Evolutionary conservation across 345 rosid genomes (phyloP), one percentile per base, ranked within the genome.

Genomic region (Pistacia vera): DNA sequence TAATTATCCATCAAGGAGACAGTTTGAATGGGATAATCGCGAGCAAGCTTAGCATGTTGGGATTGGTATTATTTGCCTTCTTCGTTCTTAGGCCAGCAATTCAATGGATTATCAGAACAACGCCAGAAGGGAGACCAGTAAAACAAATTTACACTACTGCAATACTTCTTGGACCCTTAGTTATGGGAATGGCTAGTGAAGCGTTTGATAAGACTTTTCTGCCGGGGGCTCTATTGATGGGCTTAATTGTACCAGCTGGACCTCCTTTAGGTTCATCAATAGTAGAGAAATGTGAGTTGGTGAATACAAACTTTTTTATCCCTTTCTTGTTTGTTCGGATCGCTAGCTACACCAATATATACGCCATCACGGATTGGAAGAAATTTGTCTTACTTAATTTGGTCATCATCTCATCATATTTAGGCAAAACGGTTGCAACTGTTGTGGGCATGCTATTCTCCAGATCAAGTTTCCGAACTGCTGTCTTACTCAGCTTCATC

Each of bases 211-310:
- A 48, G 0, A 4, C 25, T 1, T 36, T 60, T 25, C 20, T 73
- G 1, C 36, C 57, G 0, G 87, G 87, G 11, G 70, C 68, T 38
- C 5, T 84, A 0, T 4, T 78, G 0, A 30, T 78, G 16, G 86
- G 89, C 0, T 8, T 82, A 2, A 41, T 73, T 10, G 28, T 86
- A n/a, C 87, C 84, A 0, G 60, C 73, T 1, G 89, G 87, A 35
- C 84, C 80, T 0, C 82, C 84, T 0, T 18, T 84, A 4, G 84
- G 87, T 20, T 28, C 83, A 8, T 51, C 82, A 11, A 1, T 86
- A 3, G 66, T 68, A 0, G 82, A 82, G 13, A 82, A 63, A 78
- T 41, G 62, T 2, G 87, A 86, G 22, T 33, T 73, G 6, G 0
- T 81, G 5, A 51, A 79, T 52, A 54, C 68, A 58, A 80, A 82